Base-by-base conservation (phyloP, 2,329 filamentous ascomycete species). In the Fusarium vanettenii region DNA sequence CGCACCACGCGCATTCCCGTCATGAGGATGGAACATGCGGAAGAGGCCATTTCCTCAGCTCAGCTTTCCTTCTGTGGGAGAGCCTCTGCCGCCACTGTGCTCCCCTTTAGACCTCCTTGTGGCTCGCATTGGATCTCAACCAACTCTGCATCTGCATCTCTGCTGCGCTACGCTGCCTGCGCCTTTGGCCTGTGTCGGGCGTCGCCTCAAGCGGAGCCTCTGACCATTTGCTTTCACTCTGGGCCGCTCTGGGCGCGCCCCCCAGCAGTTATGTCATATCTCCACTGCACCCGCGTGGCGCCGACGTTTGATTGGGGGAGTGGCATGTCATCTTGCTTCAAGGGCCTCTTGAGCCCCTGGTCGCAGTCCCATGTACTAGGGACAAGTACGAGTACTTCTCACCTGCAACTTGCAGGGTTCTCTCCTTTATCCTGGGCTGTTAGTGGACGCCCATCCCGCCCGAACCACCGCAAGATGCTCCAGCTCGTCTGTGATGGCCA, bases 251-350 rank as follows among this genome's bases (percentile, higher is more conserved):
- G 64, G 31, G 61, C 63, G 67, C 63, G 55, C 33, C 56, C 66
- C 66, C 22, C 63, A 70, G 64, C 59, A 62, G 68, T 76, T 79
- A 80, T 79, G 79, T 80, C 79, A 80, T 80, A 71, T 73, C 75
- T 69, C 76, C 78, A 78, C 77, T 68, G 31, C 60, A 65, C 41
- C 69, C 62, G 66, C 68, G 73, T 60, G 60, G 66, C 59, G 56
- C 29, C 48, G 60, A 35, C 62, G 31, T 70, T 64, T 80, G 70
- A 79, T 80, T 80, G 79, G 78, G 62, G 52, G 61, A 48, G 43
- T 67, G 45, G 74, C 74, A 78, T 81, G 80, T 79, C 80, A 80
- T 81, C 77, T 74, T 81, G 74, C 78, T 77, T 78, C 62, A 66
- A 68, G 71, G 65, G 68, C 72, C 74, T 73, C 71, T 66, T 70